A percentile compares a stretch with the other conserved stretches of the same genome.
phyloP scores from a whole-genome alignment of 306 rosid genomes.

The Glycyrrhiza uralensis region DNA sequence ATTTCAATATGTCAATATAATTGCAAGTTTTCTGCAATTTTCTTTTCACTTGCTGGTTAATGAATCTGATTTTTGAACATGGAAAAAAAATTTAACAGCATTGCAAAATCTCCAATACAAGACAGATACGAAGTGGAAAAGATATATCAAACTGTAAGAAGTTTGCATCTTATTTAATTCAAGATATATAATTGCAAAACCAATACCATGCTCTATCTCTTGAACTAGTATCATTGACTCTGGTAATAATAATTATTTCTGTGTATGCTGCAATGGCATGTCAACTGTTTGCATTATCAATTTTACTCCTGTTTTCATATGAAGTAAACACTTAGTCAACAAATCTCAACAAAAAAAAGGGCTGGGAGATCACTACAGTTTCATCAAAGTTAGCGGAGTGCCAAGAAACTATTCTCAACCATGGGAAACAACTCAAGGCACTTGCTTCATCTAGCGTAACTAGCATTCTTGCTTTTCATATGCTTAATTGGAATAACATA shows the following conservation, averaged over 20 bases:
- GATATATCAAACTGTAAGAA: slow-evolving; percentile 57
- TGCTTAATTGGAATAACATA: too few species aligned
- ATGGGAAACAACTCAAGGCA: slow-evolving; percentile 68
- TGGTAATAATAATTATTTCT: neutral
- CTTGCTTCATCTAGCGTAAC: slow-evolving; percentile 57
- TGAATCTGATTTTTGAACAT: slow-evolving; percentile 15
- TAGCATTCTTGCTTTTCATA: too few species aligned
- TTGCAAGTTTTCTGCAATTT: neutral
- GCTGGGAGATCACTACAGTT: slow-evolving; percentile 73
- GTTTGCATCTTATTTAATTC: neutral
- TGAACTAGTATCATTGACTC: neutral
- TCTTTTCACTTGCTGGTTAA: neutral
- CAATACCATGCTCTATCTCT: neutral
- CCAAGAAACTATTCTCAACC: too few species aligned
- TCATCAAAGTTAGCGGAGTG: too few species aligned
- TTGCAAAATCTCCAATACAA: slow-evolving; percentile 42
- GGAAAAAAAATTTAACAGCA: slow-evolving; percentile 39
- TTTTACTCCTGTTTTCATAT: too few species aligned
- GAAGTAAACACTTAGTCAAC: neutral
- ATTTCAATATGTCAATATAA: too few species aligned
- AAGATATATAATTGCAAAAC: neutral
- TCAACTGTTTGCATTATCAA: neutral
- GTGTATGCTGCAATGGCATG: neutral
- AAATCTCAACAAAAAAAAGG: slow-evolving; percentile 32
- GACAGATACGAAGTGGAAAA: slow-evolving; percentile 46